Evolutionary conservation across 2,329 filamentous ascomycete species (phyloP).

Genomic region (Ophiostoma novo-ulmi): DNA sequence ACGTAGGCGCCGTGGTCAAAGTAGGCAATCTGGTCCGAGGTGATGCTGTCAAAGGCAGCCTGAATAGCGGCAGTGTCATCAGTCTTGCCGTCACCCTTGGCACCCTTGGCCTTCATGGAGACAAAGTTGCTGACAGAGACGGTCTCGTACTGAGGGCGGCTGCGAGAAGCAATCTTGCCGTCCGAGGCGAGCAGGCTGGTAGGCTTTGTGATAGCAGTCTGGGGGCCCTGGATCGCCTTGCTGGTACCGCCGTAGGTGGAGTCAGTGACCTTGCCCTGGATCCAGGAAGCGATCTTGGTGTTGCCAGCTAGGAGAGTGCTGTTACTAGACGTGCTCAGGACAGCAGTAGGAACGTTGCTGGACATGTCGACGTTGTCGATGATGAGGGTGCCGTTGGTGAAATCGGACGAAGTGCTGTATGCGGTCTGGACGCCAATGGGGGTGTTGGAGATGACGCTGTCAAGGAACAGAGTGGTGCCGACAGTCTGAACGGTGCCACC

Average conservation of each 20-base stretch:
- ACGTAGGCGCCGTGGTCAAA: conserved; percentile 72
- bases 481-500: conserved; percentile 63
- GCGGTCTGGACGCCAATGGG: conserved; percentile 71
- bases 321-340: conserved; percentile 54
- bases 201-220: conserved; percentile 58
- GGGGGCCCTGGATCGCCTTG: conserved; percentile 55
- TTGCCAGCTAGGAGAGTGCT: conserved; percentile 63
- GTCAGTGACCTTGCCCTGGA: conserved; percentile 61
- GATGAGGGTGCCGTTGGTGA: conserved; percentile 74
- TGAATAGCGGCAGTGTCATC: conserved; percentile 88
- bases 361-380: conserved; percentile 86
- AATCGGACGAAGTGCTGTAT: conserved; percentile 53
- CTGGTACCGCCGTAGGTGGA: conserved; percentile 37
- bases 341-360: conserved; percentile 59
- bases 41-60: conserved; percentile 63
- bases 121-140: conserved; percentile 65
- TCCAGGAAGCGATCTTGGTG: conserved; percentile 63
- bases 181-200: conserved; percentile 55
- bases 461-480: conserved; percentile 76
- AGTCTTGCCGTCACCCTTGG: conserved; percentile 78
- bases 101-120: conserved; percentile 75
- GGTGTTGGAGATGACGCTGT: conserved; percentile 73
- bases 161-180: conserved; percentile 72
- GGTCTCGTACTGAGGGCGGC: conserved; percentile 81
- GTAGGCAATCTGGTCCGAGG: conserved; percentile 61